Percentiles rank a stretch among this genome's conserved stretches.
Conservation (phyloP, 805 yeast genomes). For the Diddensiella santjacobensis region DNA sequence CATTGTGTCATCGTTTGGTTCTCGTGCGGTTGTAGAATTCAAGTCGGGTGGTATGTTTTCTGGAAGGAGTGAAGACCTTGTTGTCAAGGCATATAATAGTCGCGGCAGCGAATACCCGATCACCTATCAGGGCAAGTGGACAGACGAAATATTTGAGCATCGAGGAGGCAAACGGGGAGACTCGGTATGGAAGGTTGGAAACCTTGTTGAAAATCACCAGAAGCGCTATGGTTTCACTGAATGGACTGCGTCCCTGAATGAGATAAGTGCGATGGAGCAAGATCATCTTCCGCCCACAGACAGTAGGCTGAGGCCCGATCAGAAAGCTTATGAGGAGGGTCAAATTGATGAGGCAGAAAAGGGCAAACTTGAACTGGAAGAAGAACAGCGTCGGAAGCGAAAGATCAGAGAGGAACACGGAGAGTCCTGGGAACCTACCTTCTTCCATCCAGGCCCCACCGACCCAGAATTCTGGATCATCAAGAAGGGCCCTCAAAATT, state of each 20-base stretch:
- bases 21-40: conserved; percentile 66
- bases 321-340: conserved; percentile 66
- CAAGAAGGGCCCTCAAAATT: conserved; percentile 51
- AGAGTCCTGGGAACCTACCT: conserved; percentile 51
- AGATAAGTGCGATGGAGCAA: conserved; percentile 67
- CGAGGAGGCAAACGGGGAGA: conserved; percentile 26
- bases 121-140: conserved; percentile 71
- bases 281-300: conserved; percentile 76
- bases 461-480: conserved; percentile 49
- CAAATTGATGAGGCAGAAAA: conserved; percentile 67
- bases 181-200: conserved; percentile 63
- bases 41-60: conserved; percentile 83
- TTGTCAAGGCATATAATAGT: conserved; percentile 33
- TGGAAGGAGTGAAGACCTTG: conserved; percentile 68
- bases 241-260: conserved; percentile 78
- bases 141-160: conserved; percentile 53
- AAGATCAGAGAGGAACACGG: conserved; percentile 47
- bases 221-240: conserved; percentile 81
- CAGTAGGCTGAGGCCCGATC: conserved; percentile 86
- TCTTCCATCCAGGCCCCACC: conserved; percentile 46
- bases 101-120: conserved; percentile 26
- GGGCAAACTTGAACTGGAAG: conserved; percentile 66
- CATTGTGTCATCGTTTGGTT: conserved; percentile 64
- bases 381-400: conserved; percentile 74
- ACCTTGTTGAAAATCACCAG: conserved; percentile 52